phyloP scores from a whole-genome alignment of 2,329 filamentous ascomycete species.

The Stagonosporopsis rhizophila region DNA sequence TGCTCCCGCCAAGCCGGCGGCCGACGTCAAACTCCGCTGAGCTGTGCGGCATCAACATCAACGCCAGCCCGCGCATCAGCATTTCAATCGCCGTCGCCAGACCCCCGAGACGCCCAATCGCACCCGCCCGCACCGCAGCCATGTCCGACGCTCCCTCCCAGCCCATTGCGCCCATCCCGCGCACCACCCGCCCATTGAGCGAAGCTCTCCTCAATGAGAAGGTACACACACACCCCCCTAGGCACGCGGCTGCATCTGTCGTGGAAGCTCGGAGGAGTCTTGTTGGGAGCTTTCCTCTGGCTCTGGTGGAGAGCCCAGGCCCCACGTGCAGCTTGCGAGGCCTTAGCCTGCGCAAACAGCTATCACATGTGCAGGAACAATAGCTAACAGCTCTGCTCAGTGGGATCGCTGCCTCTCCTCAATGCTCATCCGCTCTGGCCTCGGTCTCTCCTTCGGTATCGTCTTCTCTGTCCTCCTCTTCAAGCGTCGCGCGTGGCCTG shows the following conservation, averaged over 20 bases:
- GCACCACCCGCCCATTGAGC: conserved; percentile 82
- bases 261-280: not conserved
- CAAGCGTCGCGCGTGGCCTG: conserved; percentile 97
- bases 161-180: conserved; percentile 69
- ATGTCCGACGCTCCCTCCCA: conserved; percentile 66
- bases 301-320: not conserved
- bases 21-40: conserved; percentile 36
- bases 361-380: conserved; percentile 11
- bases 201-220: conserved; percentile 99
- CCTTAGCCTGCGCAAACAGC: conserved; percentile 22
- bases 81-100: conserved; percentile 24
- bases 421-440: conserved; percentile 92
- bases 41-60: conserved; percentile 33
- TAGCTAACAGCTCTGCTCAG: conserved; percentile 58
- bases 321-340: conserved; percentile 8
- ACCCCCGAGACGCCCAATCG: conserved; percentile 39
- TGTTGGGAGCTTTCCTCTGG: too few species aligned
- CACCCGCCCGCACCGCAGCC: conserved; percentile 37
- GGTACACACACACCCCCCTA: conserved; percentile 62
- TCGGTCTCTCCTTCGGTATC: conserved; percentile 96
- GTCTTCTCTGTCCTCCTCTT: conserved; percentile 98
- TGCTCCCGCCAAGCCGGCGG: conserved; percentile 31
- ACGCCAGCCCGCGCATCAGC: conserved; percentile 20
- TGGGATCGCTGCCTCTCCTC: conserved; percentile 99
- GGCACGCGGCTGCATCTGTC: not conserved